Base-by-base conservation (phyloP, 1,284 basidiomycete species). In the Ganoderma lingzhi region DNA sequence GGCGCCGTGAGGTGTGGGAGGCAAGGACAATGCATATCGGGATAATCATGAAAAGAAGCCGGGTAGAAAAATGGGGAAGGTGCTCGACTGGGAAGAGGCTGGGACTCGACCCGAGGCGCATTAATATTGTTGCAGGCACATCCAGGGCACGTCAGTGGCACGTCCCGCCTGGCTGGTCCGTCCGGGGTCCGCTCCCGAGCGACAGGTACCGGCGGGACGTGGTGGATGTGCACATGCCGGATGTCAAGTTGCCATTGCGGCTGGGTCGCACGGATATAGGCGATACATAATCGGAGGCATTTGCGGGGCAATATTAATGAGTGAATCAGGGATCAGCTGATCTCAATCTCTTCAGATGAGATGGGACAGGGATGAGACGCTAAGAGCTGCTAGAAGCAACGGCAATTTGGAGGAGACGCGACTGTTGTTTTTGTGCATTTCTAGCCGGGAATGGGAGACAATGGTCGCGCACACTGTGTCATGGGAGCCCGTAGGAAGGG, bases 11-110 rank as follows among this genome's bases (percentile, higher is more conserved):
- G 37, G 23, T 61, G 67, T 64, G 58, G 45, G 60, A 67, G 37
- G n/a, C 39, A 65, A 65, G 62, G 58, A 72, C 62, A 65, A 63
- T 41, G 53, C 51, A 23, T 41, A 63, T 58, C 66, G 64, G 64
- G 64, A 44, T 65, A 67, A 70, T 56, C 37, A 35, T 45, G 55
- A 32, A 62, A 45, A 23, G 41, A 41, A 48, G 65, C 58, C 64
- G 41, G 17, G 42, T 37, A 67, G 63, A 42, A 72, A 60, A 69
- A 68, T 64, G 62, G 62, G 41, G 55, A 60, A 35, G 48, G 3
- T 39, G 15, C 55, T 53, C 42, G 60, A 66, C 44, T 51, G 59
- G 62, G 58, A 59, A 51, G 32, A 56, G 63, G 68, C 55, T 67
- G 53, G 59, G 63, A 65, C 48, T 55, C 58, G 23, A 60, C 63